phyloP scores from a whole-genome alignment of 2,329 filamentous ascomycete species.

The Ilyonectria robusta region DNA sequence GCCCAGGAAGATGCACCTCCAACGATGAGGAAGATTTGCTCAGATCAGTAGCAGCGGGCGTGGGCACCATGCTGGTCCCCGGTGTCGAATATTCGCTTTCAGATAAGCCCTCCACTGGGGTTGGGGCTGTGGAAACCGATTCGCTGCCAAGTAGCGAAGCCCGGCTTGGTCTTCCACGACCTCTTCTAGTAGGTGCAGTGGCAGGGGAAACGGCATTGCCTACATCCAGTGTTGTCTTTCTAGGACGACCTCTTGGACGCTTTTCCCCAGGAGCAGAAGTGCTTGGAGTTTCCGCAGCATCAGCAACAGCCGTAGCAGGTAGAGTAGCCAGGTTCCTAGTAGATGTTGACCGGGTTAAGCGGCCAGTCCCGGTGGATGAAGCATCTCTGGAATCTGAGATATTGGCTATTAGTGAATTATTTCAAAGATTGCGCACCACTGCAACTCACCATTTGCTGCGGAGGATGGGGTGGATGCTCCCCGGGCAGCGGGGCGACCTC shows the following conservation, averaged over 20 bases:
- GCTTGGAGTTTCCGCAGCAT: conserved; percentile 8
- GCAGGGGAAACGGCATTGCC: conserved; percentile 21
- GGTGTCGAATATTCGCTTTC: conserved; percentile 54
- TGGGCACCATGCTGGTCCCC: conserved; percentile 55
- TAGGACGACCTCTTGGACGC: conserved; percentile 46
- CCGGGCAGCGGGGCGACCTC: conserved; percentile 47
- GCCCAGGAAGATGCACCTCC: conserved; percentile 50
- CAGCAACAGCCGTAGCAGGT: conserved; percentile 12
- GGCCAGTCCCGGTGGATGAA: conserved; percentile 34
- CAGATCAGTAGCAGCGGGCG: conserved; percentile 48
- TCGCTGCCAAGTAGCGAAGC: conserved; percentile 41
- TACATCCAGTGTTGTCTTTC: conserved; percentile 31
- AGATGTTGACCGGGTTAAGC: conserved; percentile 47
- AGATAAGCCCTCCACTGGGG: conserved; percentile 49
- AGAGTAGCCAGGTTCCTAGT: conserved; percentile 34
- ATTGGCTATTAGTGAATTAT: conserved; percentile 16
- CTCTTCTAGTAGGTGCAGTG: conserved; percentile 24
- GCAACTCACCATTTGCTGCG: conserved; percentile 36
- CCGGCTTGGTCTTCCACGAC: conserved; percentile 38
- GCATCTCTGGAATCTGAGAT: conserved; percentile 36
- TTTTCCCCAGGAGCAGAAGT: conserved; percentile 21
- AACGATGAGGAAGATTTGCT: conserved; percentile 42
- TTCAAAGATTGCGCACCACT: background rate
- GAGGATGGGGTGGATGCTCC: conserved; percentile 34
- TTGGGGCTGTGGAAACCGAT: conserved; percentile 52